phyloP scores from a whole-genome alignment of 208 protist species.

The Zelonia costaricensis region DNA sequence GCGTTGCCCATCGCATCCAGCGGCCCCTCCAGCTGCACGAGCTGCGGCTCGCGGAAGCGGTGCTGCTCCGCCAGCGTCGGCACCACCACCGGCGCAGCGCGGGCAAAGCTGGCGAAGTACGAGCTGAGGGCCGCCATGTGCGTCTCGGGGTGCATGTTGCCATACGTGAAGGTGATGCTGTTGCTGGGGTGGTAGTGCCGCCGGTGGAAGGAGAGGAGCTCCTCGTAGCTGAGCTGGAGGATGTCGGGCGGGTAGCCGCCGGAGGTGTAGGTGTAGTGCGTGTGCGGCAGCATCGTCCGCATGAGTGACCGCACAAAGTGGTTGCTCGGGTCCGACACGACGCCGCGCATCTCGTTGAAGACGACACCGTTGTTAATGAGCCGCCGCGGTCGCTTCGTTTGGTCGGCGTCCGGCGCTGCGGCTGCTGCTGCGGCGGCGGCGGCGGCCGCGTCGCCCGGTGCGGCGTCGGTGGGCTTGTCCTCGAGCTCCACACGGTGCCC shows the following conservation, averaged over 20 bases:
- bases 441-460: constrained; percentile 2
- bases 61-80: constrained; percentile 53
- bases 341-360: constrained; percentile 95
- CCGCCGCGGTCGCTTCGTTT: constrained; percentile 21
- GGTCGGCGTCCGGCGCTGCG: neutral
- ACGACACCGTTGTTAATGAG: constrained; percentile 92
- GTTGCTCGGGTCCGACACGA: constrained; percentile 83
- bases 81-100: constrained; percentile 40
- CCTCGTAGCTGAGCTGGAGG: constrained; percentile 82
- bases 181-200: constrained; percentile 93
- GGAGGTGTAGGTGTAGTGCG: constrained; percentile 89
- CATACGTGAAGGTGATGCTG: constrained; percentile 91
- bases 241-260: constrained; percentile 92
- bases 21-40: constrained; percentile 68
- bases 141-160: constrained; percentile 65
- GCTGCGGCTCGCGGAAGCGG: constrained; percentile 50
- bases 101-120: constrained; percentile 66
- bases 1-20: constrained; percentile 83
- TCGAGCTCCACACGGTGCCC: constrained; percentile 90
- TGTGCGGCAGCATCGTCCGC: constrained; percentile 78
- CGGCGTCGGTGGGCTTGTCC: constrained; percentile 15
- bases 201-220: constrained; percentile 87
- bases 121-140: constrained; percentile 72
- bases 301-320: constrained; percentile 77
- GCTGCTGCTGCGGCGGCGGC: no score